Base-by-base conservation (phyloP, 495 filamentous ascomycete species). In the Penicillium flavigenum region DNA sequence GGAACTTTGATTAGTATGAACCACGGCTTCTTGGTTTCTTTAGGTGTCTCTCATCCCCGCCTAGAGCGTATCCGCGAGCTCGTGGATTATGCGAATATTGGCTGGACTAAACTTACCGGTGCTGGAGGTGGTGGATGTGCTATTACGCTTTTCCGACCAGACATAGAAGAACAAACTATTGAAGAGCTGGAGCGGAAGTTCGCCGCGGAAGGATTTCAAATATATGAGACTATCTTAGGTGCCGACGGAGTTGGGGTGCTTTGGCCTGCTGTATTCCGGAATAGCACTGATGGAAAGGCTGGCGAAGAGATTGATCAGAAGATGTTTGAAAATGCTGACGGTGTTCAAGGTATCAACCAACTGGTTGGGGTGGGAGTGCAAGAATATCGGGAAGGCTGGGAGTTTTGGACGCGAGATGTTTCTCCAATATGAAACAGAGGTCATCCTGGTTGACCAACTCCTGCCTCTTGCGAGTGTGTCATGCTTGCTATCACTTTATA, bases 101-200 rank as follows among this genome's bases (percentile, higher is more conserved):
- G 93, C 22, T 97, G 91, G 91, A 94, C 93, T 4, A 98, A 98
- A 67, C 81, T 98, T 36, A 98, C 93, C 1, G 93, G 93, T 54
- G 93, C 92, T 5, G 93, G 93, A n/a, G 94, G 93, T 8, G 94
- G 93, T 42, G 93, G 93, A 1, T 96, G 94, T 71, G 91, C 91
- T 3, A 96, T 98, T 62, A 94, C 92, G 5, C 73, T 98, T 4
- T 76, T 97, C 39, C 88, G 86, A 58, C 89, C 91, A 0, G 78
- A 81, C 39, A 71, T 72, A 46, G 65, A 74, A 51, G 56, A 64
- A 14, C 75, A 83, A 42, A 81, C 72, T 55, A 59, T 90, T 47
- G 65, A 78, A 24, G 71, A 78, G 5, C 77, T 98, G 20, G 83
- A 92, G 65, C 55, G 67, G 10, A 81, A 86, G 60, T 78, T 98